Evolutionary conservation across 768 basidiomycete genomes (phyloP), one percentile per base, ranked within the genome.

Genomic region (Leucocoprinus leucothites): DNA sequence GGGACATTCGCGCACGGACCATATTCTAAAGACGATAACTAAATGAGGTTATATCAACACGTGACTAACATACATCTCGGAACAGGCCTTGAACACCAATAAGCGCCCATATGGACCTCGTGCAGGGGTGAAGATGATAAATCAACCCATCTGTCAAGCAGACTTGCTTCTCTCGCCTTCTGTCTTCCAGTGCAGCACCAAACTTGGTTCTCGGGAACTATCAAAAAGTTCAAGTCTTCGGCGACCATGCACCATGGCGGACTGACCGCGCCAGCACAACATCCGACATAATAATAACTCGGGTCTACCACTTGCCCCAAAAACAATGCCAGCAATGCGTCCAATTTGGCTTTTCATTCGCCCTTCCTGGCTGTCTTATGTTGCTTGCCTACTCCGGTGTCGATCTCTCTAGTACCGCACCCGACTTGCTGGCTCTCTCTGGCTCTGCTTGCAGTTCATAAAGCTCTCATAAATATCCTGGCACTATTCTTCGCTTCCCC

Each of bases 1-100:
- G n/a, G 35, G n/a, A 11, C 31, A 3, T 45, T 46, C 26, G 60
- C 56, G 60, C 60, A 61, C 60, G 60, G 60, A 59, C 60, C 60
- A 61, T 2, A 7, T 24, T 18, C 21, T 45, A 31, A 5, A 31
- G 6, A 31, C 11, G 31, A 5, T 31, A 11, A 5, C 31, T 11
- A 31, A 31, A 31, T 5, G 6, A 31, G 31, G 31, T 11, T 31
- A 31, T 31, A 31, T 5, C 11, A 31, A 31, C 31, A 31, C 31
- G 31, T 31, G 31, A 31, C 31, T n/a, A n/a, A 11, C 31, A 11
- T 5, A 5, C 31, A 11, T 11, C 31, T 11, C 5, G 11, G 31
- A 31, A 5, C 31, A 11, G 6, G 3, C 47, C 47, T 21, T 21
- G 31, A 19, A 34, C 47, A 11, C 31, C 31, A 31, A 11, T 31